phyloP scores from a whole-genome alignment of 768 basidiomycete species.

The Heimioporus sp. region DNA sequence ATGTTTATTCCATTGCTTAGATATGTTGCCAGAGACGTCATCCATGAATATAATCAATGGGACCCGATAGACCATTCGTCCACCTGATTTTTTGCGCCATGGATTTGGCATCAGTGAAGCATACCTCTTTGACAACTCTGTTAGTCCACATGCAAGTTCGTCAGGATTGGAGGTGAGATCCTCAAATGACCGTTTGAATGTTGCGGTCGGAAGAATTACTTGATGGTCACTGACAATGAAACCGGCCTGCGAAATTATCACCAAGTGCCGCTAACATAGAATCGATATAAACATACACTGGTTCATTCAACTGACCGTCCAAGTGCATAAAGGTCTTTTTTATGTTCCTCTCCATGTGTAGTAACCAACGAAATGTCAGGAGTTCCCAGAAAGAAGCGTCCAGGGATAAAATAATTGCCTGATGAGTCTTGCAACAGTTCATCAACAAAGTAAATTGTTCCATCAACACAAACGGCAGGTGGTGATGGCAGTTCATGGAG shows the following conservation, averaged over 20 bases:
- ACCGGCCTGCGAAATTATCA: neutral
- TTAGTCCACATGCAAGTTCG: neutral
- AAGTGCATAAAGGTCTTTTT: neutral
- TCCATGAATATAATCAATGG: slow-evolving; percentile 32
- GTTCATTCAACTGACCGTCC: neutral
- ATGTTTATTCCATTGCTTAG: slow-evolving; percentile 37
- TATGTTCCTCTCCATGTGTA: no score
- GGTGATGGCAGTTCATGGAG: neutral
- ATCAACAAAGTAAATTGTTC: slow-evolving; percentile 15
- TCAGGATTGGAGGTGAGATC: neutral
- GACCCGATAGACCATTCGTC: slow-evolving; percentile 13
- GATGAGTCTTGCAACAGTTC: slow-evolving; percentile 5
- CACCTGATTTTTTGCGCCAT: slow-evolving; percentile 8
- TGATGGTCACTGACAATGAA: neutral
- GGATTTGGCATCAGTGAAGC: slow-evolving; percentile 18
- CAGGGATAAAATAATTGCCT: slow-evolving; percentile 5
- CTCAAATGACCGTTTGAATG: neutral
- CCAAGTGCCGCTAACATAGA: no score
- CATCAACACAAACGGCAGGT: neutral
- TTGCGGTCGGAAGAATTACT: neutral
- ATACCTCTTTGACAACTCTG: neutral
- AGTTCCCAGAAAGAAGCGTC: neutral
- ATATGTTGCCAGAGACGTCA: slow-evolving; percentile 33
- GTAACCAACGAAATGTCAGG: no score
- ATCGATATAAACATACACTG: no score